phyloP scores from a whole-genome alignment of 352 stramenopile genomes.

The Phytophthora podocarpi region DNA sequence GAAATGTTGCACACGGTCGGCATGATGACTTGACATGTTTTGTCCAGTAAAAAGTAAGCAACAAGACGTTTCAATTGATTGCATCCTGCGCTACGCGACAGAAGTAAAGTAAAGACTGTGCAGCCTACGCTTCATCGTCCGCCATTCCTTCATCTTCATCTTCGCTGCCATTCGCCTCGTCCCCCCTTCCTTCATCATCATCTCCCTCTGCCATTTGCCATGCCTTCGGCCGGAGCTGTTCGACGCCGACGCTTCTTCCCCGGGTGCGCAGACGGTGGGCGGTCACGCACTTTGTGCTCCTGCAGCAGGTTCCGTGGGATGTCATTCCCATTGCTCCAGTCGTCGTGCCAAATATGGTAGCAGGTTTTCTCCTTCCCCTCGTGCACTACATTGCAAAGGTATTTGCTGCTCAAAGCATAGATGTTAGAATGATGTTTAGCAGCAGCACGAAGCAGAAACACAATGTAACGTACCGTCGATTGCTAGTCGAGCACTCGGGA shows the following conservation, averaged over 20 bases:
- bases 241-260: not conserved
- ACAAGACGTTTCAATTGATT: not conserved
- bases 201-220: too few species aligned
- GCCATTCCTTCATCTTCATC: too few species aligned
- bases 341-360: not conserved
- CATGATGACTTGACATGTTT: not conserved
- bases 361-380: not conserved
- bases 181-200: too few species aligned
- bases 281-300: not conserved
- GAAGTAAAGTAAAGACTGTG: too few species aligned
- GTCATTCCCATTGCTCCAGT: not conserved
- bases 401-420: too few species aligned
- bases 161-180: not conserved
- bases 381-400: not conserved
- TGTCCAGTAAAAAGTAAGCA: conserved; percentile 1
- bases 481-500: not conserved
- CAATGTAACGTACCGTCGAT: not conserved
- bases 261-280: not conserved
- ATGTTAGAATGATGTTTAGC: too few species aligned
- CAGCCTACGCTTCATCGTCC: not conserved
- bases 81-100: not conserved
- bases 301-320: not conserved
- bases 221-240: not conserved
- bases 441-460: too few species aligned
- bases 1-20: conserved; percentile 3